Evolutionary conservation across 2,329 filamentous ascomycete species (phyloP).

Genomic region (Beauveria australis): DNA sequence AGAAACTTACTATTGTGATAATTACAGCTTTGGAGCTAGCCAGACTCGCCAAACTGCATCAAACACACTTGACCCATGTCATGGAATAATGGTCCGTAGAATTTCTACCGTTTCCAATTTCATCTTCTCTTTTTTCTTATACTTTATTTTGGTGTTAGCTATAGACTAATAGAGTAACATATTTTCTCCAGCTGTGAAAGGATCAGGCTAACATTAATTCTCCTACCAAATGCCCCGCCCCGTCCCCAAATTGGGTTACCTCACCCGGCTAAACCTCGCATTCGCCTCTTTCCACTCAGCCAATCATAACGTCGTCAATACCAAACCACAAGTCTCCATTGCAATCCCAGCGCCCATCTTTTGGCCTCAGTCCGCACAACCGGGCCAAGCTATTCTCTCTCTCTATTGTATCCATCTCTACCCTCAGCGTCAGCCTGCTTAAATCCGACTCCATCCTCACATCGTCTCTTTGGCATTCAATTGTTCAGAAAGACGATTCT

Average conservation of each 20-base stretch:
- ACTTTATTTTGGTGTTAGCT: too few species aligned
- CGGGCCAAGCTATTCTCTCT: not conserved
- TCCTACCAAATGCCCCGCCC: too few species aligned
- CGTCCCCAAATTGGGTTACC: not conserved
- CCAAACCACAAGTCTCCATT: slow-evolving; percentile 5
- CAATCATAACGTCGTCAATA: slow-evolving; percentile 13
- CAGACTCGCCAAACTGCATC: too few species aligned
- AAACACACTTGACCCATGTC: too few species aligned
- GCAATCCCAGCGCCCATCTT: slow-evolving; percentile 6
- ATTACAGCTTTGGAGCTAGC: too few species aligned
- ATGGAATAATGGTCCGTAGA: too few species aligned
- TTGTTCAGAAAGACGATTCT: slow-evolving; percentile 1
- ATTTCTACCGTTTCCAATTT: too few species aligned
- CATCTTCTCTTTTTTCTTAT: too few species aligned
- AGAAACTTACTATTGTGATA: too few species aligned
- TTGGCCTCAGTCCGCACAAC: slow-evolving; percentile 10
- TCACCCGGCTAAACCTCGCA: slow-evolving; percentile 11
- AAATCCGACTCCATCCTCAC: not conserved
- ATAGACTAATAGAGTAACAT: too few species aligned
- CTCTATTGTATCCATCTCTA: not conserved
- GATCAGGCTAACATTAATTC: too few species aligned
- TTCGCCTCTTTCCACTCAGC: not conserved
- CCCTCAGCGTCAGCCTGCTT: not conserved
- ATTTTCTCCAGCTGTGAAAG: too few species aligned
- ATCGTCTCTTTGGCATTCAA: slow-evolving; percentile 5